Evolutionary conservation across 768 basidiomycete genomes (phyloP), one percentile per base, ranked within the genome.

Genomic region (Mycena albidolilacea): DNA sequence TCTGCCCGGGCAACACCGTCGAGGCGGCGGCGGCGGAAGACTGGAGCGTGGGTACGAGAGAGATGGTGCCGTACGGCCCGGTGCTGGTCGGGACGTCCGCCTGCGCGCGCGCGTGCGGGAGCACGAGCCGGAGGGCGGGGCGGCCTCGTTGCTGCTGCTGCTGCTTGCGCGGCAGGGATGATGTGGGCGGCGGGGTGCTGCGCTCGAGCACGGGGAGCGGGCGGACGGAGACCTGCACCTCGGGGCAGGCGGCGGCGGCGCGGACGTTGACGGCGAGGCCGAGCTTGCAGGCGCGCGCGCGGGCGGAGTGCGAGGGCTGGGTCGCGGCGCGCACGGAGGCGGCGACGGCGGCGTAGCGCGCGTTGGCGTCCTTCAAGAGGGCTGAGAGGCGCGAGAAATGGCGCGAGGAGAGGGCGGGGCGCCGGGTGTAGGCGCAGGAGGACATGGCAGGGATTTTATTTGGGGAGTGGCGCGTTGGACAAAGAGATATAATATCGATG

Each of bases 241-340:
- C 81, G 6, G 86, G 83, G 65, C 86, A 87, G 19, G 77, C 77
- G 48, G 81, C 78, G 0, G 90, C 89, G 35, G 78, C 81, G 17
- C 77, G 74, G 35, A 86, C 84, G 79, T 88, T 82, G 60, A 92
- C 80, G 7, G 70, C 75, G 43, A 91, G 87, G 38, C 85, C 83
- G n/a, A 87, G 83, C 15, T 71, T 70, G 14, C 71, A 75, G 5
- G 90, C 90, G 35, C 81, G 86, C n/a, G 78, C 83, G 67, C 85
- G 86, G 11, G 90, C 90, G 75, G 87, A 88, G 71, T 83, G 74
- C 0, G 87, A 87, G 17, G 82, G 84, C 10, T 60, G 79, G 7
- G 80, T 78, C 4, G 80, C 70, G 30, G 74, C 75, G 61, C 89
- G 88, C 35, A 82, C 77, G 48, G 78, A 76, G 41, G 78, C 77